phyloP scores from a whole-genome alignment of 495 filamentous ascomycete species.

The Aspergillus sparsus region DNA sequence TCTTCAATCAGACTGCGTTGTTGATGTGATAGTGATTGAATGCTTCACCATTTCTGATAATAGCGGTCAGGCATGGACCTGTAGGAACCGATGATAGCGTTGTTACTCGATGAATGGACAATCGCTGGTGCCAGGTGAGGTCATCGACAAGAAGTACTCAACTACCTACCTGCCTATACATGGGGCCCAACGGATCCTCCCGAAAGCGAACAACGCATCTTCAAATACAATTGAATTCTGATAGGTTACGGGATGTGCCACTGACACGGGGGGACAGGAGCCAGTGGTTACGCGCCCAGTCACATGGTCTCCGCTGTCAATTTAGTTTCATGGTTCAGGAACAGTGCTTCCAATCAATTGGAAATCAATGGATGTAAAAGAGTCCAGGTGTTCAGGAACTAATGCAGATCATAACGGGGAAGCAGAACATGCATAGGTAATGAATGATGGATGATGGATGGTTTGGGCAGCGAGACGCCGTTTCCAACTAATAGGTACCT shows the following conservation, averaged over 20 bases:
- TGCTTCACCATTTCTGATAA: neutral
- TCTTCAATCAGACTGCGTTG: neutral
- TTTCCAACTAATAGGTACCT: slow-evolving; percentile 6
- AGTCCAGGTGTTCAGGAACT: slow-evolving; percentile 16
- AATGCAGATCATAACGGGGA: slow-evolving; percentile 17
- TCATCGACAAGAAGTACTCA: neutral
- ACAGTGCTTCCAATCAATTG: slow-evolving; percentile 9
- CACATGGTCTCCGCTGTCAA: slow-evolving; percentile 8
- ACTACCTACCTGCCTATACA: neutral
- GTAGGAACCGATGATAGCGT: neutral
- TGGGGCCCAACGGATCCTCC: slow-evolving; percentile 3
- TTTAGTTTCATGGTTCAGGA: slow-evolving; percentile 10
- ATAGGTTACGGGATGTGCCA: slow-evolving; percentile 2
- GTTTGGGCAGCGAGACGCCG: slow-evolving; percentile 10
- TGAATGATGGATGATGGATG: neutral
- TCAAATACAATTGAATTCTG: neutral
- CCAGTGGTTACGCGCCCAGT: slow-evolving; percentile 7
- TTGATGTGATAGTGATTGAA: neutral
- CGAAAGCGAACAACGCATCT: neutral
- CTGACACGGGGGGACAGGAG: slow-evolving; percentile 3
- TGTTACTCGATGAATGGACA: neutral
- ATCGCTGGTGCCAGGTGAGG: neutral
- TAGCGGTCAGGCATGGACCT: neutral
- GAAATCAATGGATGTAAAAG: slow-evolving; percentile 1
- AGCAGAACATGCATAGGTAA: slow-evolving; percentile 13